phyloP scores from a whole-genome alignment of 306 rosid species.

The Gynostemma pentaphyllum region DNA sequence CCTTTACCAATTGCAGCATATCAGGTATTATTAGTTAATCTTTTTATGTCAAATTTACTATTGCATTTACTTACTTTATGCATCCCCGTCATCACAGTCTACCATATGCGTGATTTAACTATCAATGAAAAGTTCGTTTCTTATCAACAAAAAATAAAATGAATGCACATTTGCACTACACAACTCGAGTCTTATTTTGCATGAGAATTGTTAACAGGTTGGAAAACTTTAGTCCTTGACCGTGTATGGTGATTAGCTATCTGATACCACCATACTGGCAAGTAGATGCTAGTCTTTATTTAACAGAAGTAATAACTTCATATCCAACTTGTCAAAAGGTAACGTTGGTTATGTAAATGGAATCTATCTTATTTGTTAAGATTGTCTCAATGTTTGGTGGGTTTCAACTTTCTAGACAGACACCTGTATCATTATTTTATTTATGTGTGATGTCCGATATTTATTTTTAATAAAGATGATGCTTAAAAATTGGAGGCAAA shows the following conservation, averaged over 20 bases:
- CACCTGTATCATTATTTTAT: not conserved
- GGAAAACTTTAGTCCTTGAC: not conserved
- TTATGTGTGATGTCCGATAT: not conserved
- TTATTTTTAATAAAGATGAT: not conserved
- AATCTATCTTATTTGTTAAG: not conserved
- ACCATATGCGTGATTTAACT: not conserved
- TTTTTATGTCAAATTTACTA: not conserved
- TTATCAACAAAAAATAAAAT: too few species aligned
- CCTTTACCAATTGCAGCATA: constrained; percentile 87
- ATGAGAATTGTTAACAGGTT: not conserved
- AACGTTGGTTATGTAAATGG: not conserved
- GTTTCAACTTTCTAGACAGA: not conserved
- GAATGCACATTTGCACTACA: not conserved
- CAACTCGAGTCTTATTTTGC: not conserved
- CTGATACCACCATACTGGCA: too few species aligned
- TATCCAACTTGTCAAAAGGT: not conserved
- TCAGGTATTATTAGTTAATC: constrained; percentile 42
- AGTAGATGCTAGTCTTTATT: not conserved
- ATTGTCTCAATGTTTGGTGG: not conserved
- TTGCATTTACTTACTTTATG: not conserved
- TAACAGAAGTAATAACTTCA: not conserved
- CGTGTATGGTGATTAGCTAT: not conserved
- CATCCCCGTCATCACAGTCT: not conserved
- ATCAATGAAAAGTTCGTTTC: too few species aligned
- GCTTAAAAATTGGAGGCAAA: not conserved